Base-by-base conservation (phyloP, 2,329 filamentous ascomycete genomes). In the Colletotrichum aenigma region DNA sequence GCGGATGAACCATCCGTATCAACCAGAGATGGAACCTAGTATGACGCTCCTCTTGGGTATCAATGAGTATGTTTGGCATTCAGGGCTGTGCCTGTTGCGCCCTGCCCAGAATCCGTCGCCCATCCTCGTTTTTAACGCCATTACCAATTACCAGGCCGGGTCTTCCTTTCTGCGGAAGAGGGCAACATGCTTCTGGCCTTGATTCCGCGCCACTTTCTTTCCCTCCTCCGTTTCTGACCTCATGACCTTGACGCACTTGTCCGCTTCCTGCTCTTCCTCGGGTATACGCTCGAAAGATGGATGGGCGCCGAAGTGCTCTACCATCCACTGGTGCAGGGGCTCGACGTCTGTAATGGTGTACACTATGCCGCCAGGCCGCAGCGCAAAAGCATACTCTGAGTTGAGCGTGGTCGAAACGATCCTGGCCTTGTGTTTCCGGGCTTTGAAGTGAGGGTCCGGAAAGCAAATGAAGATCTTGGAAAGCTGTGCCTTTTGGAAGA, bases 271-370 rank as follows among this genome's bases (percentile, higher is more conserved):
- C 77, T 95, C 94, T 76, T 92, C 91, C 76, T 93, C 91, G 0
- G 89, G 80, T 6, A 98, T 88, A 76, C 95, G 89, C 86, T 95
- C 94, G 84, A 98, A 98, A 64, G 94, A 91, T 18, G 92, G 92
- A 82, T 96, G 94, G 32, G 89, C 91, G 71, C 94, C 91, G 79
- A 98, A 94, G 85, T 98, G 95, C 82, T 91, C 90, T 69, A 96
- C 93, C 93, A 98, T 98, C 96, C 96, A 98, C 79, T 93, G 86
- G 84, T 98, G 95, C 83, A 99, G 87, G 81, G 98, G 96, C 86
- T 98, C 94, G 56, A 99, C 97, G 86, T 99, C 97, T 2, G 97
- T 99, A 81, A 99, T 98, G 1, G 96, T 98, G 83, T 98, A 99
- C 56, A 98, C 89, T 65, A 96, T 91, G 3, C 97, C 97, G 0